Evolutionary conservation across 164 flowering plant genomes (phyloP).

Genomic region (Magnolia sinica): DNA sequence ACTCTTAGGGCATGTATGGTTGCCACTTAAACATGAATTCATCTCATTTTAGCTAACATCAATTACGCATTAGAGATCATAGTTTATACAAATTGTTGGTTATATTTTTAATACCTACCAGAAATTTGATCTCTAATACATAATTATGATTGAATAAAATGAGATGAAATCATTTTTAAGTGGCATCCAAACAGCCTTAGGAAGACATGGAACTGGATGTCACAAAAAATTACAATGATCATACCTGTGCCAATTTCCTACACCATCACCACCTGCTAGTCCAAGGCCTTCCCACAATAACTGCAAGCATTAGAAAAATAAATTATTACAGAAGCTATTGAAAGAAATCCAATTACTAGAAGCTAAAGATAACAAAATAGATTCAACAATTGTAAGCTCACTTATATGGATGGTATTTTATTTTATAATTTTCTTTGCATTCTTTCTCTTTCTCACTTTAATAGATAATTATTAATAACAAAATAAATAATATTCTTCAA

Average conservation of each 20-base stretch:
- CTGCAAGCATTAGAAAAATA: constrained; percentile 30
- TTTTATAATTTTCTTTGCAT: background rate
- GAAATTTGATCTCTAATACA: too few relatives aligned
- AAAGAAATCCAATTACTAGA: background rate
- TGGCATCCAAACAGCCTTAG: background rate
- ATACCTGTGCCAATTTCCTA: constrained; percentile 82
- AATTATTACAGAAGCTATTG: background rate
- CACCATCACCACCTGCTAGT: constrained; percentile 59
- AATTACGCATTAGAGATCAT: too few relatives aligned
- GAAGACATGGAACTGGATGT: background rate
- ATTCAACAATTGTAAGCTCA: background rate
- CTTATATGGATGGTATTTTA: background rate
- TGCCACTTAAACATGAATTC: too few relatives aligned
- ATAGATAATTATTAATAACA: too few relatives aligned
- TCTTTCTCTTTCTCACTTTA: too few relatives aligned
- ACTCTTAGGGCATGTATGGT: background rate
- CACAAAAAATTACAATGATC: background rate
- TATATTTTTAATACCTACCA: too few relatives aligned
- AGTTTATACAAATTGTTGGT: too few relatives aligned
- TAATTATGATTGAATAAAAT: too few relatives aligned
- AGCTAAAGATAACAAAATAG: background rate
- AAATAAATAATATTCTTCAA: background rate
- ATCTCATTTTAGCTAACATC: too few relatives aligned
- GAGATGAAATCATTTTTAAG: too few relatives aligned
- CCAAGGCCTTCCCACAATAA: constrained; percentile 90